Percentiles rank a stretch among this genome's conserved stretches.
Evolutionary conservation across 257 asterid genomes (phyloP).

Genomic region (Penstemon newberryi): DNA sequence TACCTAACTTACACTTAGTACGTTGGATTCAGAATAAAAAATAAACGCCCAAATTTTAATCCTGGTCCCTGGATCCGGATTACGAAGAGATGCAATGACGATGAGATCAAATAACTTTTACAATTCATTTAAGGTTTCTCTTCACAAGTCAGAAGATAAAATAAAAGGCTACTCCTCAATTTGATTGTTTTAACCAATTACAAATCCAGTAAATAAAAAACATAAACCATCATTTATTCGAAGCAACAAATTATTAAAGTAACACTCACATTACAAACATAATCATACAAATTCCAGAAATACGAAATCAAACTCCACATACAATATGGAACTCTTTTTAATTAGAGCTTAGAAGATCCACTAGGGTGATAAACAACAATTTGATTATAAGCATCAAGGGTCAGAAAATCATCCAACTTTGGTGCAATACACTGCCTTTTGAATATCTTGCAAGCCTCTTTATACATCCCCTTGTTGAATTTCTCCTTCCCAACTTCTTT

Average conservation of each 20-base stretch:
- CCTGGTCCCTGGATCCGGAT: too few species aligned
- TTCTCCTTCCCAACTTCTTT: constrained; percentile 78
- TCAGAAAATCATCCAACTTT: constrained; percentile 76
- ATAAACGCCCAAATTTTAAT: too few species aligned
- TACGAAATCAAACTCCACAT: background rate
- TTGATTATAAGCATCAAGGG: constrained; percentile 76
- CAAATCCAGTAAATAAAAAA: too few species aligned
- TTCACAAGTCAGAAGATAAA: too few species aligned
- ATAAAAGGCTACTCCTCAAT: too few species aligned
- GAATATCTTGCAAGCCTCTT: constrained; percentile 79
- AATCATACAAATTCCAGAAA: background rate
- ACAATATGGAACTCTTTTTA: background rate
- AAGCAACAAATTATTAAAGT: background rate
- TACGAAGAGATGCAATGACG: too few species aligned
- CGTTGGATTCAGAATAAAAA: too few species aligned
- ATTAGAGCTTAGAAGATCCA: constrained; percentile 57
- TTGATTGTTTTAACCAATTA: too few species aligned
- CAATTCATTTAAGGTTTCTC: too few species aligned
- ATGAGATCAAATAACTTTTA: too few species aligned
- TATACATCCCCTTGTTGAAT: constrained; percentile 70
- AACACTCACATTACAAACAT: background rate
- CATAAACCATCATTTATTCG: background rate
- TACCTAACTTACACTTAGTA: too few species aligned
- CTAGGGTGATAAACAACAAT: constrained; percentile 65
- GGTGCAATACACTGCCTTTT: constrained; percentile 67